Base-by-base conservation (phyloP, 768 basidiomycete genomes). In the Phlegmacium glaucopus region DNA sequence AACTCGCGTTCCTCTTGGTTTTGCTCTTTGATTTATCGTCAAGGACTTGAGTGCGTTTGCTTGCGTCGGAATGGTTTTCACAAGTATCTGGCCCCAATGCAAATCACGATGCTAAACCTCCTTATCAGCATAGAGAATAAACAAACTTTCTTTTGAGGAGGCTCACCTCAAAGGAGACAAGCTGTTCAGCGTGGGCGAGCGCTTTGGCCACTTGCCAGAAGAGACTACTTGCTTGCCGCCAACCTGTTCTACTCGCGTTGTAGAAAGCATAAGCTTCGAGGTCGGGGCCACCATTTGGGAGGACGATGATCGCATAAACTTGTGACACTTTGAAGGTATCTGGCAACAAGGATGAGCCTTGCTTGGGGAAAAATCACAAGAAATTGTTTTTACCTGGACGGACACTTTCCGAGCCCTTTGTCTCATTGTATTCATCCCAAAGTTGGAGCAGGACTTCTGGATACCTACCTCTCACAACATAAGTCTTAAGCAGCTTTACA, bases 41-140 rank as follows among this genome's bases (percentile, higher is more conserved):
- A 72, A 39, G 6, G 62, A 49, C 54, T 72, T 64, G 13, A 76
- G 61, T 12, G 63, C 63, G 52, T 56, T 54, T 30, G 55, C 36
- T 13, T 52, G 51, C 44, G 56, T 51, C 17, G 75, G 66, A 3
- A 77, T 48, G 49, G 76, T 73, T 59, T 84, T 83, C 40, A 98
- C 82, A 7, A 99, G 76, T 42, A 99, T 88, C 64, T 99, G 96
- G 16, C 96, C 96, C 82, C 91, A 92, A 58, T 99, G 96, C n/a
- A 99, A 80, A 65, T 99, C 96, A 27, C 96, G 92, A 67, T 99
- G 96, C 95, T 99, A 44, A 17, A 39, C 9, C 35, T 34, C n/a
- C 26, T 34, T 1, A 17, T 13, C 43, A 42, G 28, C 16, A 15
- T 29, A 6, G 43, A 30, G 50, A 25, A 37, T 13, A 39, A 17